These are phyloP conservation scores for Naganishia onofrii DNA, from an alignment of 768 basidiomycete genomes.

Conservation along the genomic window DNA sequence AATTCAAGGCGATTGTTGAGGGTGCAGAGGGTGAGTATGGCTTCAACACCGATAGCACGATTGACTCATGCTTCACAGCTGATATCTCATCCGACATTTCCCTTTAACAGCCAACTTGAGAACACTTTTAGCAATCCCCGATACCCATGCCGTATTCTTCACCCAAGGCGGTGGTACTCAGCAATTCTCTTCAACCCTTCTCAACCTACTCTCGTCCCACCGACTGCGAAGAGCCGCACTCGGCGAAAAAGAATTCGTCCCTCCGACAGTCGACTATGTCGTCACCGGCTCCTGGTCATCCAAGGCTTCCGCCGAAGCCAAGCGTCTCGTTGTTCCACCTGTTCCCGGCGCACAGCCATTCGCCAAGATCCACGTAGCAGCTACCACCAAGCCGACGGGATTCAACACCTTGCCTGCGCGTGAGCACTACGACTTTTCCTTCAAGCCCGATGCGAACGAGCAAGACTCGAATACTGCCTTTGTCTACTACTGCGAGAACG, in stretches of 20 bases:
- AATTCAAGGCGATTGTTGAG: slow-evolving; percentile 71
- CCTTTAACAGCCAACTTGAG: slow-evolving; percentile 63
- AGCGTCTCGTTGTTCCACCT: slow-evolving; percentile 60
- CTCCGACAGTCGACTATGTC: slow-evolving; percentile 71
- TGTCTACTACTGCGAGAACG: slow-evolving; percentile 99
- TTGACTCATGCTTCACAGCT: not conserved
- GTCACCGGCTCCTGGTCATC: slow-evolving; percentile 90
- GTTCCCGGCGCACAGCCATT: slow-evolving; percentile 37
- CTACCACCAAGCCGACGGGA: slow-evolving; percentile 62
- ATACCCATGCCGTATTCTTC: slow-evolving; percentile 81
- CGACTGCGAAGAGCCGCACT: slow-evolving; percentile 65
- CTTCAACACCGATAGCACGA: too few species aligned
- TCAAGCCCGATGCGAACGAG: slow-evolving; percentile 57
- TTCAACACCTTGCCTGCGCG: slow-evolving; percentile 70
- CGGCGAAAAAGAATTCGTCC: slow-evolving; percentile 42
- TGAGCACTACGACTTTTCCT: slow-evolving; percentile 69
- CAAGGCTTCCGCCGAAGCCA: slow-evolving; percentile 79
- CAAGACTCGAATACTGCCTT: slow-evolving; percentile 57
- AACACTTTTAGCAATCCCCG: slow-evolving; percentile 73
- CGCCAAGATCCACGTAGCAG: slow-evolving; percentile 66
- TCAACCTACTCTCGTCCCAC: slow-evolving; percentile 86
- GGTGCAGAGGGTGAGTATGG: slow-evolving; percentile 52
- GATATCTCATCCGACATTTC: not conserved
- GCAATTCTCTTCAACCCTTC: slow-evolving; percentile 86
- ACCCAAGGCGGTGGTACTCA: slow-evolving; percentile 89